Base-by-base conservation (phyloP, 805 yeast species). In the Kodamaea hsintzibuensis region DNA sequence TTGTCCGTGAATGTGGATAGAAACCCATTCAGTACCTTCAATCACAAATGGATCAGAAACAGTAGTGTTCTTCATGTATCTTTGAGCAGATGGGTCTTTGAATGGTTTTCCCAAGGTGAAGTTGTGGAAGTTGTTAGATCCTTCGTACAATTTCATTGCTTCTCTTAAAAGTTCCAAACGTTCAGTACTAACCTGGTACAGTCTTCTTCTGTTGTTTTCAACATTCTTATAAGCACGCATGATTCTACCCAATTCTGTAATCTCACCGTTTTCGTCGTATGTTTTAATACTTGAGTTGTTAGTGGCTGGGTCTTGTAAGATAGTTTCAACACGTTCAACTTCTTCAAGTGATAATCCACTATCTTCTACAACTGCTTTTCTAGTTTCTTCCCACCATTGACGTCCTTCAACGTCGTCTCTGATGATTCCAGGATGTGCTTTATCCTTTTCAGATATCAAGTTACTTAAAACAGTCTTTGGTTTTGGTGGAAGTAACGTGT, bases 1-100 rank as follows among this genome's bases (percentile, higher is more conserved):
- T 73, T 95, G 99, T 7, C 99, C 99, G 69, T 95, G 99, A 60
- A 95, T 90, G 74, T 93, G 92, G 64, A 95, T 87, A 1, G 97
- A 89, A 1, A 90, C 81, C 99, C 99, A 95, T 67, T 95, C 98
- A 6, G 97, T 91, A 47, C 89, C 91, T 65, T 92, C 89, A 60
- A 93, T 92, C 50, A 91, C 86, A 69, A 91, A 89, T 1, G 98
- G 98, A 1, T 89, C 96, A 14, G 91, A 82, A 0, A 91, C 96
- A 0, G 81, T 78, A 48, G 93, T 79, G 16, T 82, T 73, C 63
- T 89, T 89, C 91, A 95, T 92, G 68, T 76, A 89, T 63, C 99
- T 79, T 49, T 81, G 77, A 2, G 98, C 88, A 58, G 96, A 87
- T 16, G 96, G 86, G 65, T 95, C 98, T 60, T 83, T 88, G 72